Percentiles rank a stretch among this genome's conserved stretches.
Evolutionary conservation across 176 grass and related monocot genomes (phyloP).

Genomic region (Zizania latifolia): DNA sequence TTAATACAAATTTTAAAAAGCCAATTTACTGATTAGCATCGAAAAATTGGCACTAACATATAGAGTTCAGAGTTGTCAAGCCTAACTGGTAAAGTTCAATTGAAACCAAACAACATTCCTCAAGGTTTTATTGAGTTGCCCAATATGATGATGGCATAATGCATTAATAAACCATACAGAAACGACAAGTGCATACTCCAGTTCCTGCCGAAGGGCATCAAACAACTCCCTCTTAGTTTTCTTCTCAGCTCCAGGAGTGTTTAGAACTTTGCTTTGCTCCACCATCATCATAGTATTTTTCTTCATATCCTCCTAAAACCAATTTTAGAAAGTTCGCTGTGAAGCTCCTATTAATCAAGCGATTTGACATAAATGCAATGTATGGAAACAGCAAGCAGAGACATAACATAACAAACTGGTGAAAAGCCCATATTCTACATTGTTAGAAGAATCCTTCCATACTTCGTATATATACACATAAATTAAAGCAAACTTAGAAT

Average conservation of each 20-base stretch:
- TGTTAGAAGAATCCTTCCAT: not conserved
- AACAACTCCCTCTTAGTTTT: constrained; percentile 90
- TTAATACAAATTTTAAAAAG: not conserved
- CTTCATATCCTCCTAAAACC: constrained; percentile 90
- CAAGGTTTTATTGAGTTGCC: not conserved
- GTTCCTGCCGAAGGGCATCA: constrained; percentile 77
- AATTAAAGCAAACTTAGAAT: not conserved
- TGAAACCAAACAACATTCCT: not conserved
- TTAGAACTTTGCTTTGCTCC: constrained; percentile 91
- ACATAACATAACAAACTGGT: not conserved
- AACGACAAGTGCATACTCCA: constrained; percentile 61
- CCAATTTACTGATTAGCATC: not conserved
- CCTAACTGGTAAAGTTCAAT: not conserved
- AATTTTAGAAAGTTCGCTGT: not conserved
- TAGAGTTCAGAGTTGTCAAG: not conserved
- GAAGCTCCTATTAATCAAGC: not conserved
- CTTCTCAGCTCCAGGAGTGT: constrained; percentile 90
- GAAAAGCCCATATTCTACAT: not conserved
- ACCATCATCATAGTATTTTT: constrained; percentile 98
- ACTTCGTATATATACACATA: not conserved
- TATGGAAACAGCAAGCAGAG: not conserved
- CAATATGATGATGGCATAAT: not conserved
- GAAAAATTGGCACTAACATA: not conserved
- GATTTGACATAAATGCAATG: not conserved
- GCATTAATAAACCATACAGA: not conserved